A percentile compares a stretch with the other conserved stretches of the same genome.
These are phyloP conservation scores for Sclerotinia minor DNA, from an alignment of 2,329 filamentous ascomycete species.

Conservation along the genomic window DNA sequence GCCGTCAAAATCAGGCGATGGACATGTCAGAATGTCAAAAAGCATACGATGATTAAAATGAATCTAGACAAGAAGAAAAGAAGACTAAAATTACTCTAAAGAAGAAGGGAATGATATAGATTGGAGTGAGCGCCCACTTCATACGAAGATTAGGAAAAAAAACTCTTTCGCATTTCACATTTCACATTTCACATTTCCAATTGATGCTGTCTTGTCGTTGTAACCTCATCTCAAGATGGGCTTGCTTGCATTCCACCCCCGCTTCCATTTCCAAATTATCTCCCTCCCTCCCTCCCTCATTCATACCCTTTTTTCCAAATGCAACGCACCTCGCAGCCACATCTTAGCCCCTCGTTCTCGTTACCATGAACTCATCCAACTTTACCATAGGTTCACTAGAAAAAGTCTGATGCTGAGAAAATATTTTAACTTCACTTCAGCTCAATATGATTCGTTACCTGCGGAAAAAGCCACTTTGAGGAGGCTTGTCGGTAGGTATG, in stretches of 20 bases:
- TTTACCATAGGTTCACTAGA: not conserved
- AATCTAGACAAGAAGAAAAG: not conserved
- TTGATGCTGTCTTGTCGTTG: no score
- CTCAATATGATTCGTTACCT: not conserved
- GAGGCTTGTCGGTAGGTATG: not conserved
- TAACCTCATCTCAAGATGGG: no score
- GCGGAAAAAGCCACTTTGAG: not conserved
- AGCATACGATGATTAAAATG: constrained; percentile 25
- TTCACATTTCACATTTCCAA: no score
- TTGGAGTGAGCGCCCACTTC: not conserved
- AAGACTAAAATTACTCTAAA: not conserved
- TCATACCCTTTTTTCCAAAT: not conserved
- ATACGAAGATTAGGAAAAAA: not conserved
- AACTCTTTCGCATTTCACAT: not conserved
- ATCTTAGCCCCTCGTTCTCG: not conserved
- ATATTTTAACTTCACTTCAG: not conserved
- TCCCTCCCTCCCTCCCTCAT: not conserved
- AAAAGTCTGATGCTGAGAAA: not conserved
- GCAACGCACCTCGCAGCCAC: not conserved
- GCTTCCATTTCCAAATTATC: not conserved
- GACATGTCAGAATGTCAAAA: constrained; percentile 21
- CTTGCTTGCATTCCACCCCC: not conserved
- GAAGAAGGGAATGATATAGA: not conserved
- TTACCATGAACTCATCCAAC: not conserved
- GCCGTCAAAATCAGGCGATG: constrained; percentile 23